Evolutionary conservation across 108 stramenopile genomes (phyloP).

Genomic region (Pseudonitzschia pungens): DNA sequence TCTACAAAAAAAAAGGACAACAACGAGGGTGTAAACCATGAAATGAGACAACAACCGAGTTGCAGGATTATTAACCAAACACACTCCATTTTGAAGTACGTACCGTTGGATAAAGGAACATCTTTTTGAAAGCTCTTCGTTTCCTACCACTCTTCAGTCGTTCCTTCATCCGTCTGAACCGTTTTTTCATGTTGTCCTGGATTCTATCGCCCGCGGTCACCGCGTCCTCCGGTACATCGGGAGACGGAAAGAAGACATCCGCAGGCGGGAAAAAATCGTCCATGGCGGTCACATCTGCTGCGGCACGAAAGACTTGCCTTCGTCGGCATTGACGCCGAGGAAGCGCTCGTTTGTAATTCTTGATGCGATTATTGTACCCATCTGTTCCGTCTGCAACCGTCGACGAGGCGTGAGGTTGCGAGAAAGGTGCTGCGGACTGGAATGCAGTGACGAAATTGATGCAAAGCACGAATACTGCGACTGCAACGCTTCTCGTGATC

Average conservation of each 20-base stretch:
- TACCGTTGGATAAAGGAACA: neutral
- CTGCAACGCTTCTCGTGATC: neutral
- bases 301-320: neutral
- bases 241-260: neutral
- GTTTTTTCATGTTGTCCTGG: too few species aligned
- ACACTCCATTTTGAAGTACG: too few species aligned
- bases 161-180: neutral
- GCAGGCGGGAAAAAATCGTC: neutral
- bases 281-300: neutral
- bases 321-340: neutral
- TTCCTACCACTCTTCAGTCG: neutral
- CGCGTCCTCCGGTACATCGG: neutral
- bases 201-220: neutral
- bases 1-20: neutral
- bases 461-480: neutral
- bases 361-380: neutral
- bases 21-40: neutral
- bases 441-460: neutral
- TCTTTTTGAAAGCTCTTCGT: neutral
- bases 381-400: neutral
- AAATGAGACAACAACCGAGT: neutral
- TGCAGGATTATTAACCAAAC: too few species aligned
- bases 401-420: neutral
- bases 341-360: neutral
- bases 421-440: neutral